A percentile compares a stretch with the other conserved stretches of the same genome.
Evolutionary conservation across 257 asterid genomes (phyloP).

Genomic region (Plantago ovata): DNA sequence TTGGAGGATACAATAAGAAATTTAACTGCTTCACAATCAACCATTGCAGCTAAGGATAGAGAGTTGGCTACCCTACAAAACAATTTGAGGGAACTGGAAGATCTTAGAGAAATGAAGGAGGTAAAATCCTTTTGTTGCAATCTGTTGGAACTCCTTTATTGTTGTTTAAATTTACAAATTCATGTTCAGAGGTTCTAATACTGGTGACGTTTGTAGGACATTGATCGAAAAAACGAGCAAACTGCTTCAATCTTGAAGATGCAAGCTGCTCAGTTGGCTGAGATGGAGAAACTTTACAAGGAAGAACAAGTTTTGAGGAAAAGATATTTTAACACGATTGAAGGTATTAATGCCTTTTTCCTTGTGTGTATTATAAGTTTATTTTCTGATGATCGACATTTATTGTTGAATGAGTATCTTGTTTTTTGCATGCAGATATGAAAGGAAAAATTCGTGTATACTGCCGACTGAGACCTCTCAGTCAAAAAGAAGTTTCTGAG

Average conservation of each 20-base stretch:
- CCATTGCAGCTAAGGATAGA: constrained; percentile 51
- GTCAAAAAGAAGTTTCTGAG: constrained; percentile 60
- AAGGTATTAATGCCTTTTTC: constrained; percentile 46
- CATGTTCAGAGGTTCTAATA: constrained; percentile 20
- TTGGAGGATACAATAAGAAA: constrained; percentile 53
- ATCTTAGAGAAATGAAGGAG: constrained; percentile 98
- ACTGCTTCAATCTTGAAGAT: constrained; percentile 89
- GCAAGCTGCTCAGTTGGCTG: constrained; percentile 97
- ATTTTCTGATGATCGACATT: not conserved
- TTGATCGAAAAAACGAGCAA: constrained; percentile 94
- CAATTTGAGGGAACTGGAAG: constrained; percentile 82
- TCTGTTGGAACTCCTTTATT: not conserved
- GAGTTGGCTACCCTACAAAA: constrained; percentile 62
- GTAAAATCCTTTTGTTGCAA: constrained; percentile 28
- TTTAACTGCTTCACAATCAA: constrained; percentile 50
- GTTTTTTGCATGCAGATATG: constrained; percentile 56
- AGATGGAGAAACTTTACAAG: constrained; percentile 86
- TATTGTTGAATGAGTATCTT: constrained; percentile 13
- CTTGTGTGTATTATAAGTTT: not conserved
- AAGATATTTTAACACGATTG: constrained; percentile 86
- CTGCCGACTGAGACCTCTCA: constrained; percentile 90
- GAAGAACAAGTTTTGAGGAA: constrained; percentile 92
- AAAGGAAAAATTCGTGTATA: constrained; percentile 96
- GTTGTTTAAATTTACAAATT: not conserved
- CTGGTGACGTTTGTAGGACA: constrained; percentile 47